A percentile compares a stretch with the other conserved stretches of the same genome.
phyloP scores from a whole-genome alignment of 225 moss, liverwort and hornwort species.

The Polytrichum formosum region DNA sequence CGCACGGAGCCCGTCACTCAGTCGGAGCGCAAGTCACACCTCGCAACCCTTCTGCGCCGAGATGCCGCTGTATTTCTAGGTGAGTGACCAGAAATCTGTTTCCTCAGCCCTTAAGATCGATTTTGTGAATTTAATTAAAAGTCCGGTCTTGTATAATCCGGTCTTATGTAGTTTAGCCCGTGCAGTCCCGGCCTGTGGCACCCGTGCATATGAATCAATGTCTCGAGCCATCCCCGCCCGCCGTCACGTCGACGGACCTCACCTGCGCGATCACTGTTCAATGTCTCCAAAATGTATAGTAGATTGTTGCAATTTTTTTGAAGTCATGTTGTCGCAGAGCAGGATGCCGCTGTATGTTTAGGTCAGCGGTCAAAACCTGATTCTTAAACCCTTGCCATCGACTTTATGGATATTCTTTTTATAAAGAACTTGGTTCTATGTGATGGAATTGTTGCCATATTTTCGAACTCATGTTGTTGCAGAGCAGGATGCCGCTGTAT shows the following conservation, averaged over 20 bases:
- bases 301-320: not conserved
- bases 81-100: constrained; percentile 1
- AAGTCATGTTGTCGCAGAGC: constrained; percentile 2
- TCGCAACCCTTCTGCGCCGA: constrained; percentile 52
- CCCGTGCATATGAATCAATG: too few relatives aligned
- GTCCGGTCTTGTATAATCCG: not conserved
- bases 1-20: constrained; percentile 42
- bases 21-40: constrained; percentile 50
- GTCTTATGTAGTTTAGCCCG: not conserved
- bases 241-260: too few relatives aligned
- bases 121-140: not conserved
- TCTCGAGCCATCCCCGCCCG: too few relatives aligned
- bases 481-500: constrained; percentile 51
- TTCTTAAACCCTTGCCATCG: not conserved
- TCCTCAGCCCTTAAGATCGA: not conserved
- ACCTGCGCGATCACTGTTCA: not conserved
- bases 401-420: too few relatives aligned
- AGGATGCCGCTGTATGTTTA: constrained; percentile 62
- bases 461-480: not conserved
- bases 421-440: not conserved
- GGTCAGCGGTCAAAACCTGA: constrained; percentile 15
- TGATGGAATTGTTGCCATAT: not conserved
- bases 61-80: constrained; percentile 69
- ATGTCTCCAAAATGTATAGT: too few relatives aligned
- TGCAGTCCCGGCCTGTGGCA: not conserved